Percentiles rank a stretch among this genome's conserved stretches.
Evolutionary conservation across 768 basidiomycete species (phyloP).

Genomic region (Lentinula edodes): DNA sequence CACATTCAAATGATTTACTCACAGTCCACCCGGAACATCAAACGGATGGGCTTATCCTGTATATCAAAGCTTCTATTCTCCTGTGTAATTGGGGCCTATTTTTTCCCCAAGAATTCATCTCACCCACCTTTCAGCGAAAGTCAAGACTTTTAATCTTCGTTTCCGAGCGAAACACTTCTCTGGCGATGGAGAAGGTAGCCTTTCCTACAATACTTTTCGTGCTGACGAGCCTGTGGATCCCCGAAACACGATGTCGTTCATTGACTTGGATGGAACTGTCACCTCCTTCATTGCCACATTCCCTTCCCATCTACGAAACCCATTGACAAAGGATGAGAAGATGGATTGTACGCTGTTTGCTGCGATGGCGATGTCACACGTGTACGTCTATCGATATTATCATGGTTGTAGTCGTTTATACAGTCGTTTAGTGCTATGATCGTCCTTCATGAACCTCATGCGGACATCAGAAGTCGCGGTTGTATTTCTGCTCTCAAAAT

Average conservation of each 20-base stretch:
- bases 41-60: conserved; percentile 67
- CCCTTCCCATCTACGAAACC: conserved; percentile 48
- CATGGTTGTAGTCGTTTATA: conserved; percentile 23
- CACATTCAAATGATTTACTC: conserved; percentile 56
- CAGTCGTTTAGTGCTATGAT: conserved; percentile 52
- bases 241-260: conserved; percentile 56
- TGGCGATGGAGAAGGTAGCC: conserved; percentile 39
- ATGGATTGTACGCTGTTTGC: conserved; percentile 57
- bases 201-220: conserved; percentile 25
- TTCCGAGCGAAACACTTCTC: conserved; percentile 56
- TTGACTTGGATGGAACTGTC: conserved; percentile 55
- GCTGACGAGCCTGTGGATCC: conserved; percentile 44
- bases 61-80: conserved; percentile 63
- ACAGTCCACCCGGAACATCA: conserved; percentile 53
- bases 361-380: conserved; percentile 23
- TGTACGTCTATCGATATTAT: conserved; percentile 18
- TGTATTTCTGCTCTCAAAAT: conserved; percentile 70
- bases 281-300: conserved; percentile 54
- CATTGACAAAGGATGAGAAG: conserved; percentile 43
- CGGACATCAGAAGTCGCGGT: conserved; percentile 47
- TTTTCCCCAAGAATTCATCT: not conserved
- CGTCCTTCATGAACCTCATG: conserved; percentile 73
- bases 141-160: conserved; percentile 54
- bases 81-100: conserved; percentile 36
- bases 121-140: conserved; percentile 22